Percentiles rank a stretch among this genome's conserved stretches.
phyloP scores from a whole-genome alignment of 345 rosid genomes.

The Raphanus sativus region DNA sequence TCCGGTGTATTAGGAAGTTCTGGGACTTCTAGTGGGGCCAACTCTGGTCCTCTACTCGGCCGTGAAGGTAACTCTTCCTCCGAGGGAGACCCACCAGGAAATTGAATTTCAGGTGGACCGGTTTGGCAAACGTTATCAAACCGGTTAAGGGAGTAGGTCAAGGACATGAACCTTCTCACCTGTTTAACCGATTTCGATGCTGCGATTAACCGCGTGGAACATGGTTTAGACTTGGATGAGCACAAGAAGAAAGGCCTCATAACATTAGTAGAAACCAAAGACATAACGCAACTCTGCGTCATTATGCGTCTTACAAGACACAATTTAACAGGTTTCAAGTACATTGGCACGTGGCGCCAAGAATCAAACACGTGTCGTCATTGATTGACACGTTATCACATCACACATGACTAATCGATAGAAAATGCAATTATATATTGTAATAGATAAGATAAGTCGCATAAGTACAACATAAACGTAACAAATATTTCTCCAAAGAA shows the following conservation, averaged over 20 bases:
- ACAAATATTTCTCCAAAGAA: conserved; percentile 12
- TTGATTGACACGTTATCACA: not conserved
- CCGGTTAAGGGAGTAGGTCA: not conserved
- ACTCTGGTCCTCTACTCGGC: conserved; percentile 31
- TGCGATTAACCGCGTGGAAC: conserved; percentile 1
- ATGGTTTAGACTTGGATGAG: conserved; percentile 26
- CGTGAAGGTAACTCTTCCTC: conserved; percentile 37
- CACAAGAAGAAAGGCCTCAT: conserved; percentile 10
- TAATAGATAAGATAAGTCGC: conserved; percentile 12
- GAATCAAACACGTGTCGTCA: not conserved
- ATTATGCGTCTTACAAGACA: not conserved
- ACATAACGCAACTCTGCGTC: conserved; percentile 23
- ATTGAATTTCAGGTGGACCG: conserved; percentile 31
- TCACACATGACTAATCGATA: not conserved
- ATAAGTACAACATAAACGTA: conserved; percentile 1
- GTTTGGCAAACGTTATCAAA: conserved; percentile 19
- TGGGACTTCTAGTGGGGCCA: conserved; percentile 23
- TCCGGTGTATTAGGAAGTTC: conserved; percentile 33
- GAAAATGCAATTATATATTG: conserved; percentile 5
- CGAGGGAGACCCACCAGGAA: conserved; percentile 21
- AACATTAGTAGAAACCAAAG: conserved; percentile 24
- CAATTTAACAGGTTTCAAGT: conserved; percentile 5
- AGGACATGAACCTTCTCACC: not conserved
- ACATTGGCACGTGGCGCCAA: not conserved
- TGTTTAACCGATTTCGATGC: conserved; percentile 10